Evolutionary conservation across 2,329 filamentous ascomycete genomes (phyloP), one percentile per base, ranked within the genome.

Genomic region (Calonectria naviculata): DNA sequence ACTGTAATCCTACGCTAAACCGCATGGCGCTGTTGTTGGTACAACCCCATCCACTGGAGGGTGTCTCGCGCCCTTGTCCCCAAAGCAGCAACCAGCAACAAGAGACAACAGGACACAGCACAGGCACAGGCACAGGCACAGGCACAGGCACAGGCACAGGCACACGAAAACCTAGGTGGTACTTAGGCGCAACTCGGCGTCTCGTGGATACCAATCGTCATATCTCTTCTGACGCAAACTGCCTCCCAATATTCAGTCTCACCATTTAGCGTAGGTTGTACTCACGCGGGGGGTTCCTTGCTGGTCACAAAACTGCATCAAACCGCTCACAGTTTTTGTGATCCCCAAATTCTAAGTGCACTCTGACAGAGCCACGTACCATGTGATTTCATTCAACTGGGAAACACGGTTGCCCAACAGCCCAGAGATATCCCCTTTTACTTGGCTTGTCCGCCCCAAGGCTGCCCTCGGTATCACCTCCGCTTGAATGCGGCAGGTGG

Each of bases 321-420:
- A 38, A 70, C 74, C 71, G 69, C 71, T 75, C 72, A 66, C 71
- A 68, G 69, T 46, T 47, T 71, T 62, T 74, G 73, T 69, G 72
- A 74, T 73, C 46, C 63, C 60, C 46, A 56, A 75, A 67, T 71
- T 67, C 65, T 69, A 54, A 62, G 75, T 75, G 67, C 60, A 71
- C 70, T 72, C 61, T 66, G 44, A 56, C 44, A 47, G 56, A 74
- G 74, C 70, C 64, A 1, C 21, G 10, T 31, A 46, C 62, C 68
- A 70, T 77, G 71, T 76, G 73, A 76, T 67, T 44, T 64, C 47
- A 68, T 70, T 68, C 49, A 66, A 46, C 56, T 41, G 36, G 67
- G 47, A 70, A 66, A 63, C 71, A 58, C 36, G 38, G 42, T 41
- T 61, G 49, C 65, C 62, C 56, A 58, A 42, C 38, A 70, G 58